Evolutionary conservation across 2,329 filamentous ascomycete species (phyloP), one percentile per base, ranked within the genome.

Genomic region (Periconia sp.): DNA sequence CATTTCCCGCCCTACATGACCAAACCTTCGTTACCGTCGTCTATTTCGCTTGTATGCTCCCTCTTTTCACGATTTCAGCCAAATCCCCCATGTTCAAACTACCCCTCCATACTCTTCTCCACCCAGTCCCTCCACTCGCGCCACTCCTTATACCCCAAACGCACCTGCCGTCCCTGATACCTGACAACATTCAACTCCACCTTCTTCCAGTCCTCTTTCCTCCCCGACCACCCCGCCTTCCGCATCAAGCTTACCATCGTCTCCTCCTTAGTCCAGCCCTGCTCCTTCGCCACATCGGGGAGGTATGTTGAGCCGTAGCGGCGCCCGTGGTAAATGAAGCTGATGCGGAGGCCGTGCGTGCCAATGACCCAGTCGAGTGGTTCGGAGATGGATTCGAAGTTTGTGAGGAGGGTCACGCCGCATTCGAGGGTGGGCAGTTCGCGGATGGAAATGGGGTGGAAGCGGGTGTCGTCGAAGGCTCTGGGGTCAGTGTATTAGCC

Each of bases 241-340:
- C 89, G 81, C 86, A 96, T 94, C 64, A 97, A 73, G 70, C 89
- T 95, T 40, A 91, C 80, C 3, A 99, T 71, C 0, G 92, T 89
- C 78, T 97, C 89, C 66, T 97, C 92, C 71, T 94, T 92, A 9
- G 82, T 89, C 94, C 94, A 99, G 12, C 89, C 92, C 68, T 97
- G 94, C 76, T 99, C 94, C 1, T 81, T 76, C 8, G 92, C 88
- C 5, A 99, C 91, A 65, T 96, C 89, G 0, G 94, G 94, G 11
- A 99, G 79, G 63, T 97, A 99, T 0, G 94, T 96, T 1, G 90
- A 82, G 12, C 91, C 89, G 64, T 89, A 90, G 33, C 87, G 82
- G 36, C 84, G 80, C 12, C 84, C 84, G 54, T 84, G 80, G 56
- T 89, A 78, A n/a, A 78, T 77, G 72, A 99, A 97, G 36, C 83